Conservation (phyloP, 257 asterid species). For the Jacaranda mimosifolia region DNA sequence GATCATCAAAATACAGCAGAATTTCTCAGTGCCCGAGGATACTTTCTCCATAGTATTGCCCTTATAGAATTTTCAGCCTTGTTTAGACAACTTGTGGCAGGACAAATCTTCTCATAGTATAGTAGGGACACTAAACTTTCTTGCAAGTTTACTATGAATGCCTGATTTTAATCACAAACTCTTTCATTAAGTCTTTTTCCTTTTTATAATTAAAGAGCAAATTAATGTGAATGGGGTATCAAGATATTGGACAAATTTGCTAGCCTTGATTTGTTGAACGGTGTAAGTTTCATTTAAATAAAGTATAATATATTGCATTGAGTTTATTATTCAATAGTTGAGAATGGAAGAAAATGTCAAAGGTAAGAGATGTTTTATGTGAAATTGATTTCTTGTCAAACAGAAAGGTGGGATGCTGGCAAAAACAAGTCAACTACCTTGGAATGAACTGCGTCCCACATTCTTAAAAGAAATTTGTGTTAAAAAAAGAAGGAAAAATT, state of each 20-base stretch:
- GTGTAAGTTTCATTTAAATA: slow-evolving; percentile 29
- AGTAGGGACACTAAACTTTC: slow-evolving; percentile 31
- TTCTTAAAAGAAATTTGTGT: background rate
- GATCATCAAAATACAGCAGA: too few species aligned
- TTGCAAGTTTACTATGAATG: slow-evolving; percentile 16
- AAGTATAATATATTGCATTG: background rate
- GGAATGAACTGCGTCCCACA: background rate
- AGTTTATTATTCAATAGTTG: background rate
- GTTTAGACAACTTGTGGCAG: background rate
- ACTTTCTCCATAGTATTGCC: too few species aligned
- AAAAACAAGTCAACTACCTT: background rate
- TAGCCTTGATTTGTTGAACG: background rate
- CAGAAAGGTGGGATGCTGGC: too few species aligned
- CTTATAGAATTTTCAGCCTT: too few species aligned
- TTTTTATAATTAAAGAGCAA: background rate
- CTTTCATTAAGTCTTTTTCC: background rate
- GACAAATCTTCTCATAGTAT: background rate
- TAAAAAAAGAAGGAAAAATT: background rate
- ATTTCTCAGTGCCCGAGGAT: too few species aligned
- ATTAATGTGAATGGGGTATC: background rate
- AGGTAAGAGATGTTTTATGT: background rate
- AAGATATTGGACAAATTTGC: background rate
- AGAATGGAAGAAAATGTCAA: background rate
- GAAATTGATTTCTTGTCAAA: background rate
- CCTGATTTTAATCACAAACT: background rate